Conservation (phyloP, 441 rosid genomes). For the Hura crepitans region DNA sequence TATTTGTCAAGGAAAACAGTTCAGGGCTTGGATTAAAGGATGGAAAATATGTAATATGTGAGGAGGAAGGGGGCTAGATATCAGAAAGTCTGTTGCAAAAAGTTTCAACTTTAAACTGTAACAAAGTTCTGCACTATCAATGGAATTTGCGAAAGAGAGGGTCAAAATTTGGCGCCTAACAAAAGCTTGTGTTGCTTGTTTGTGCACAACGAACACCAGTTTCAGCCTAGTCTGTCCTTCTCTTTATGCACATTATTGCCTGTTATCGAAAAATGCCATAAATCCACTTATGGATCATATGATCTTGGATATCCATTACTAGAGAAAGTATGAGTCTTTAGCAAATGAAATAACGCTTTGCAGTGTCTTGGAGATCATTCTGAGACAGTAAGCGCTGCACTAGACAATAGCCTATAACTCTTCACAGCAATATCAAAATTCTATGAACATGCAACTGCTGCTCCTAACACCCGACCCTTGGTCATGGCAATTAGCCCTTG, state of each 20-base stretch:
- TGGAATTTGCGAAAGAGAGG: neutral
- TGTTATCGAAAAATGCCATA: neutral
- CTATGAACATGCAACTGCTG: neutral
- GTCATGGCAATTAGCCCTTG: neutral
- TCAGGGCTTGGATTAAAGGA: neutral
- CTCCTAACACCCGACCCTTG: neutral
- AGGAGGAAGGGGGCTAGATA: neutral
- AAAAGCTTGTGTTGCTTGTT: neutral
- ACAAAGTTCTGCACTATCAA: neutral
- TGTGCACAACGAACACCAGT: neutral
- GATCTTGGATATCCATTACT: neutral
- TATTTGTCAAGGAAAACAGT: neutral
- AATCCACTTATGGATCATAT: neutral
- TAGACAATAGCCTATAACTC: neutral
- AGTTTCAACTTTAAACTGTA: neutral
- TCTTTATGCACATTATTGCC: neutral
- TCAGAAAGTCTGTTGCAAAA: neutral
- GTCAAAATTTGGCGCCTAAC: neutral
- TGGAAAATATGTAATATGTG: neutral
- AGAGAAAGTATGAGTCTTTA: too few relatives aligned
- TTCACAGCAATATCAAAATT: neutral
- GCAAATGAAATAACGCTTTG: too few relatives aligned
- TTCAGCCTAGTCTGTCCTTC: neutral
- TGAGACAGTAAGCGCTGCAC: neutral
- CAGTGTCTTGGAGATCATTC: too few relatives aligned